Evolutionary conservation across 225 moss, liverwort and hornwort species (phyloP), one percentile per base, ranked within the genome.

Genomic region (Lunularia cruciata): DNA sequence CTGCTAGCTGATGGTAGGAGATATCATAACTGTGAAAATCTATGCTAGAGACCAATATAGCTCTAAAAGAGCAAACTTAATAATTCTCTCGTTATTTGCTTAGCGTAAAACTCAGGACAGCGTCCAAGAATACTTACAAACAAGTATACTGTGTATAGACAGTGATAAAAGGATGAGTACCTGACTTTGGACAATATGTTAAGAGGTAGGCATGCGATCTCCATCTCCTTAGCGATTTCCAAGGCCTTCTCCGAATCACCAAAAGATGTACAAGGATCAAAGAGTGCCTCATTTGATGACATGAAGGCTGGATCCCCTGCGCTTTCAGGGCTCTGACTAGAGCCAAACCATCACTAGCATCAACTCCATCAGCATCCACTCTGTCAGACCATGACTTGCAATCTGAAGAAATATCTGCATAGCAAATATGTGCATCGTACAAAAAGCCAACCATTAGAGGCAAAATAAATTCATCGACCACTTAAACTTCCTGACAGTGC

Each of bases 111-210:
- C n/a, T n/a, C n/a, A n/a, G n/a, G 30, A 12, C 12, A 8, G 1
- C 16, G 13, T 28, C 14, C 10, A 19, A 27, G 6, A 54, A 19
- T 10, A 10, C 27, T 3, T 28, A 8, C 4, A 8, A 13, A 12
- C 30, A 55, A 11, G 5, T 27, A 13, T 12, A 26, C 14, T 14
- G 55, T 26, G 27, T 13, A 28, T 27, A 28, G 25, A 55, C 25
- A 11, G 11, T 10, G 4, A 19, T 5, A 10, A 28, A 1, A 13
- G 6, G 18, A 33, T 13, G n/a, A 64, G 5, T 72, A 81, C 90
- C 89, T 85, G 79, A 89, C 84, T 84, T 77, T 87, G 16, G 89
- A 84, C 75, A 92, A 84, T 27, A 89, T 80, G 63, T 92, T 92
- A 3, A 92, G 70, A 28, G 77, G 84, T 16, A 89, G 74, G 43